Evolutionary conservation across 1,284 basidiomycete genomes (phyloP), one percentile per base, ranked within the genome.

Genomic region (Cystobasidiaceae sp.): DNA sequence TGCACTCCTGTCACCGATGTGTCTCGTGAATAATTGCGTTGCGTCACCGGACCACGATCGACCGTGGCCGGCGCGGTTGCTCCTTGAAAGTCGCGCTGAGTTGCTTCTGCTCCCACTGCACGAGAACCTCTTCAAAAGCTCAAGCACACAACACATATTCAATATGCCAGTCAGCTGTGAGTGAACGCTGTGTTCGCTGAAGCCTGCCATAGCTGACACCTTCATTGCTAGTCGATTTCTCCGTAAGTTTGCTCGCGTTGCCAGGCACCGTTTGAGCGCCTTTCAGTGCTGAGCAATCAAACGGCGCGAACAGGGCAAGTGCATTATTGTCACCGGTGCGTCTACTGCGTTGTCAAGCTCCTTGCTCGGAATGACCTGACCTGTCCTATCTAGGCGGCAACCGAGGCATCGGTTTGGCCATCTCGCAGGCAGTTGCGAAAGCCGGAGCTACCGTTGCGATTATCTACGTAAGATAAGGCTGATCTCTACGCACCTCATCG

Each of bases 341-440:
- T 33, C 59, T n/a, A 30, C 48, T 41, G 41, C 34, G 3, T 39
- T 32, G 37, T 13, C 30, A 15, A 8, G 9, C 2, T 19, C 21
- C 52, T 39, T n/a, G 19, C 52, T 56, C 2, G 17, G n/a, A 27
- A 30, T 30, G 25, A 23, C n/a, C 27, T 17, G 19, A 43, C 19
- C 25, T 50, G 48, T 39, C 44, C 15, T 7, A 74, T 44, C 71
- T 79, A 0, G 81, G 79, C 5, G 81, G 81, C 2, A 77, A 77
- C 73, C 71, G 75, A 23, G 81, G 82, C 41, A 81, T 83, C 54
- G 82, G 82, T 3, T 72, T 69, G n/a, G 81, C 77, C 8, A 79
- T 79, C 66, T 78, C 79, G 61, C 74, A 74, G 45, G 79, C 80
- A 3, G 76, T 81, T 60, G 80, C 81, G 8, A 70, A 76, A 49